These are phyloP conservation scores for Wilcoxina mikolae DNA, from an alignment of 495 filamentous ascomycete species.

Conservation along the genomic window DNA sequence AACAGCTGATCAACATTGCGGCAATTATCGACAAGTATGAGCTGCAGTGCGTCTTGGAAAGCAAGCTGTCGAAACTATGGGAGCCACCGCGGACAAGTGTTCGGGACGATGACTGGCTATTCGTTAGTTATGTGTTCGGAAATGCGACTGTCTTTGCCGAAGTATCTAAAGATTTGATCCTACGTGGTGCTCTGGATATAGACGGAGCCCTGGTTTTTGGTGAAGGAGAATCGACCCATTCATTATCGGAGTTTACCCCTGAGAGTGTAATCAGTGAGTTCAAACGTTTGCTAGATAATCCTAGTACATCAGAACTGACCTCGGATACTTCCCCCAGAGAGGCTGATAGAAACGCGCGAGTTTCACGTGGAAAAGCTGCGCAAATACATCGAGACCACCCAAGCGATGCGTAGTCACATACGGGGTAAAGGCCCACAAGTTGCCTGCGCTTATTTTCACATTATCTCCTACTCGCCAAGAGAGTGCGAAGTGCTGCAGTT, in stretches of 20 bases:
- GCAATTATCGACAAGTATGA: conserved; percentile 1
- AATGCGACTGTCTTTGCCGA: not conserved
- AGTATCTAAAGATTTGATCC: not conserved
- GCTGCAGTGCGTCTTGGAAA: not conserved
- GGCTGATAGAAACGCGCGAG: not conserved
- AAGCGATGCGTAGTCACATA: not conserved
- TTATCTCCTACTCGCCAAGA: too few relatives aligned
- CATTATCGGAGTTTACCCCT: not conserved
- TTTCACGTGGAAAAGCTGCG: not conserved
- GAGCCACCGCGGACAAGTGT: not conserved
- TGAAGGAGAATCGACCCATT: not conserved
- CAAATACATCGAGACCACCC: not conserved
- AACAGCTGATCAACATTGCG: not conserved
- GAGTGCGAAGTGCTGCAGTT: not conserved
- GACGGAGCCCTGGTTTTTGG: not conserved
- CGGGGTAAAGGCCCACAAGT: not conserved
- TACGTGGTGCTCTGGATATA: not conserved
- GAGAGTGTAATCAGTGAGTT: not conserved
- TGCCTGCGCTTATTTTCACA: not conserved
- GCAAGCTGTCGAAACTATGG: not conserved
- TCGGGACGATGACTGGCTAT: not conserved
- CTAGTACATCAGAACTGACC: not conserved
- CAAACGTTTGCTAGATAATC: not conserved
- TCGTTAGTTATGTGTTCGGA: not conserved
- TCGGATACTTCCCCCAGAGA: not conserved